Conservation (phyloP, 2,329 filamentous ascomycete species). For the Stachybotrys chlorohalonatus region DNA sequence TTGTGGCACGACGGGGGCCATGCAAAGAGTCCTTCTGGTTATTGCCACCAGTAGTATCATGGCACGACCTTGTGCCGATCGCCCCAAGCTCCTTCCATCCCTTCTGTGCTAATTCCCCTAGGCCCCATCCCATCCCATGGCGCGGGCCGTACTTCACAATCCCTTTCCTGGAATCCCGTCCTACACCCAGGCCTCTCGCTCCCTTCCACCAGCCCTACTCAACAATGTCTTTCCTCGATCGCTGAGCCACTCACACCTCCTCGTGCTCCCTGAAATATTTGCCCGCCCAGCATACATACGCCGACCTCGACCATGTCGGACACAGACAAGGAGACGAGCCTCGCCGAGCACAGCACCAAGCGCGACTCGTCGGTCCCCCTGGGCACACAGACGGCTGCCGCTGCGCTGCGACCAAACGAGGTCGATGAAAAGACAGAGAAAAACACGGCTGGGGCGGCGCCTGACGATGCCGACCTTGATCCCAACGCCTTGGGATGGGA, state of each 20-base stretch:
- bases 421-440: neutral
- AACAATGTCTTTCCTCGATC: neutral
- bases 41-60: too few species aligned
- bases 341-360: neutral
- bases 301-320: neutral
- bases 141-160: neutral
- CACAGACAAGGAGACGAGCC: neutral
- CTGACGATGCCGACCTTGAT: constrained; percentile 1
- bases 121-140: too few species aligned
- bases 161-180: neutral
- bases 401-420: neutral
- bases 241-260: neutral
- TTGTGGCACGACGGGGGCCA: too few species aligned
- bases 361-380: neutral
- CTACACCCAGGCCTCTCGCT: neutral
- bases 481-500: constrained; percentile 14
- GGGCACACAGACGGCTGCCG: neutral
- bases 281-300: too few species aligned
- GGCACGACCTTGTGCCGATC: too few species aligned
- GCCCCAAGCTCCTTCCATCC: too few species aligned
- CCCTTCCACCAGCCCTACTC: neutral
- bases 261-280: too few species aligned
- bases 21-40: too few species aligned
- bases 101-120: too few species aligned
- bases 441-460: too few species aligned